Base-by-base conservation (phyloP, 2,329 filamentous ascomycete species). In the Penicillium palitans region DNA sequence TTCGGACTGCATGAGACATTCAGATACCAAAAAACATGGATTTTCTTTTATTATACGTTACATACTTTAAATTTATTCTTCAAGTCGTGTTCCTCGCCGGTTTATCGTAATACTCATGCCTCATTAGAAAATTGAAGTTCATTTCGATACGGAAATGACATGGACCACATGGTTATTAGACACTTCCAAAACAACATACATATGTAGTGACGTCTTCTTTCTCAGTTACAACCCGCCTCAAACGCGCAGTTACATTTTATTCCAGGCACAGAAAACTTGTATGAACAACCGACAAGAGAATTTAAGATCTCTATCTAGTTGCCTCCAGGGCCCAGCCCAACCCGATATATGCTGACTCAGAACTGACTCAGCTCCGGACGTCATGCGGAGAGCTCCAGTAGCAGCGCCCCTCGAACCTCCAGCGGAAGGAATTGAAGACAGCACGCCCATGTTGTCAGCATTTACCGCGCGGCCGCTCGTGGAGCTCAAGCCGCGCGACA, bases 401-500 rank as follows among this genome's bases (percentile, higher is more conserved):
- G 42, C 45, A 33, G 29, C 47, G 39, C 31, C 45, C 54, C 55
- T 53, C 54, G 52, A 61, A 48, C 55, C 55, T 50, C 49, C 21
- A 52, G 53, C 54, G 51, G 51, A 53, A 57, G 55, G 56, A 61
- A 63, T 62, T 65, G 65, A 59, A 61, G 60, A 54, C 51, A 52
- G 35, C 63, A 63, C 67, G 66, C 62, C 65, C 64, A 97, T 97
- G 95, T 89, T 99, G 78, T 96, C 93, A 78, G 95, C 95, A 74
- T 99, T 99, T 80, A 96, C 90, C 68, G 93, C 95, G 80, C 90
- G 91, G 72, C 90, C 93, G 64, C 93, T 99, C 75, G 90, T 98
- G 83, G 95, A 99, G 90, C 89, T 99, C 71, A 93, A 90, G 80
- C 87, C 88, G 77, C 89, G 91, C 77, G 93, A 98, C 85, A 97